Evolutionary conservation across 257 asterid genomes (phyloP), one percentile per base, ranked within the genome.

Genomic region (Rauvolfia tetraphylla): DNA sequence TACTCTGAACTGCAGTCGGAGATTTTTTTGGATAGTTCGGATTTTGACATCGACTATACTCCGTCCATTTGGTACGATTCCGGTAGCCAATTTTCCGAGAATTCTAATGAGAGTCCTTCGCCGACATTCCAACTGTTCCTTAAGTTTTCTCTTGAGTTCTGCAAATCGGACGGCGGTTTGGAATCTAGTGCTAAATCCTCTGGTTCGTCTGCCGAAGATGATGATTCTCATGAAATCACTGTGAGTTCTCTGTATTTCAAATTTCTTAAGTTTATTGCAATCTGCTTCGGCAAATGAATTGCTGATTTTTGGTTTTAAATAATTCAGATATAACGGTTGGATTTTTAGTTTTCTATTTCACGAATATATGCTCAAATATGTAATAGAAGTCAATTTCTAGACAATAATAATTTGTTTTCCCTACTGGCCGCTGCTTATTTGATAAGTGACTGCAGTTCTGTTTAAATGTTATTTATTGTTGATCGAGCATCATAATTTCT

Each of bases 81-180:
- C 49, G 98, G 99, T 73, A 92, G 99, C 85, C 96, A 91, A 70
- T 89, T 94, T 78, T 94, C 98, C 42, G 95, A 89, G 81, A 87
- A 84, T 76, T 91, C 96, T 22, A 78, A 86, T 48, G 92, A 84
- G 79, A 81, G 81, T 73, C 81, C 90, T 69, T 88, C 98, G 46
- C 90, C 87, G 39, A 89, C 86, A 63, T 92, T 82, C 83, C 90
- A 89, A 76, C 82, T 92, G 87, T 84, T 89, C 86, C 76, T 42
- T 80, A 83, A 85, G 83, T 95, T 87, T 59, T 86, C 91, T 74
- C 85, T 87, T 72, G 91, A 88, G 84, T 91, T 91, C 83, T 84
- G 83, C 84, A 80, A 87, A 84, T 95, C 97, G 77, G 75, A 81
- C 46, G 72, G 56, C 27, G 51, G 68, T 62, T 70, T 59, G 42